A percentile compares a stretch with the other conserved stretches of the same genome.
phyloP scores from a whole-genome alignment of 805 yeast genomes.

The Metschnikowia reukaufii region DNA sequence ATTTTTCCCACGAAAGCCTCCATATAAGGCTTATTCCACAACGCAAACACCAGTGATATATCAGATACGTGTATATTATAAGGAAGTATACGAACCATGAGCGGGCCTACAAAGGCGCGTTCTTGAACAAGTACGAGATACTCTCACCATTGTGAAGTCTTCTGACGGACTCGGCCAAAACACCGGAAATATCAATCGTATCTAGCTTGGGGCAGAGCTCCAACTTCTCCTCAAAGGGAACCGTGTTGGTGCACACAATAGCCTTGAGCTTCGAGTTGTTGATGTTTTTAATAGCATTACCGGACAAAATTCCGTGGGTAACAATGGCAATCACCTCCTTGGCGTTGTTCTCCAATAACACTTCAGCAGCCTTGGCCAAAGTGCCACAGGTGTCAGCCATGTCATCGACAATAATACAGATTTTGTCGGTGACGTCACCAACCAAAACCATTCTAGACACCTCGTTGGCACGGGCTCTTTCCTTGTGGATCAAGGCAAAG shows the following conservation, averaged over 20 bases:
- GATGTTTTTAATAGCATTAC: conserved; percentile 69
- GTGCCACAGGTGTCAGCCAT: conserved; percentile 94
- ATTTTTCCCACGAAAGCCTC: too few species aligned
- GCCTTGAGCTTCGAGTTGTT: conserved; percentile 65
- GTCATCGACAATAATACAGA: conserved; percentile 79
- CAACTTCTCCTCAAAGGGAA: conserved; percentile 69
- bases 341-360: conserved; percentile 66
- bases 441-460: conserved; percentile 83
- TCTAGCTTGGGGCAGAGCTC: conserved; percentile 61
- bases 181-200: conserved; percentile 68
- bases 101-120: conserved; percentile 46
- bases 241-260: conserved; percentile 78
- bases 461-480: conserved; percentile 79
- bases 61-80: background rate
- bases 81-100: background rate
- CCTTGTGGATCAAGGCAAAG: conserved; percentile 83
- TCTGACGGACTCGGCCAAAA: conserved; percentile 78
- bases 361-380: conserved; percentile 77
- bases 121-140: conserved; percentile 72
- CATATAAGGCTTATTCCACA: too few species aligned
- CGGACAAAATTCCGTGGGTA: conserved; percentile 78
- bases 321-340: conserved; percentile 76
- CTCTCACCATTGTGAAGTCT: conserved; percentile 87
- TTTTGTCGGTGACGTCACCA: conserved; percentile 76
- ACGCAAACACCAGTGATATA: too few species aligned